Base-by-base conservation (phyloP, 164 flowering plant species). In the Santalum album region DNA sequence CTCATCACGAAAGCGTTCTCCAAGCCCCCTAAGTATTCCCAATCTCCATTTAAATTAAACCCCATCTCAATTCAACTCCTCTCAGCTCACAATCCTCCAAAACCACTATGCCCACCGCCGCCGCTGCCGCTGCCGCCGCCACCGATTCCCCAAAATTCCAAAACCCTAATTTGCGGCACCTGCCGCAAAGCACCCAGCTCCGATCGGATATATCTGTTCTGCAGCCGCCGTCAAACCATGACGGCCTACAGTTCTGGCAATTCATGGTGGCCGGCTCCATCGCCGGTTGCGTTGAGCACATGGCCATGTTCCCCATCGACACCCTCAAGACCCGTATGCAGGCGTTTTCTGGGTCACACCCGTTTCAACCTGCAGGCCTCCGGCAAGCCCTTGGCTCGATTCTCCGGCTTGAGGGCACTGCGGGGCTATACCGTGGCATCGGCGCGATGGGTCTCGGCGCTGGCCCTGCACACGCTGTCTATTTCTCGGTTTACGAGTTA, bases 401-500 rank as follows among this genome's bases (percentile, higher is more conserved):
- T 17, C 29, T 81, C 38, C 65, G 67, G 50, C 21, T 59, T 7
- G 84, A 81, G 40, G 90, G 86, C 4, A 67, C 69, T 0, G 27
- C 53, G 0, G 86, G 78, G 0, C 67, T 81, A 34, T 83, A 78
- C 65, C 78, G 90, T 0, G 90, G 90, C 5, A 72, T 83, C 16
- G 81, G 66, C 9, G 86, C 90, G 32, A 81, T 83, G 84, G 78
- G 75, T 15, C 78, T 83, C 38, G 86, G 90, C 29, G 90, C 86
- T 1, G 90, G 82, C 16, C 90, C 86, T 0, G 84, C 90, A 20
- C 86, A 83, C 32, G 86, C 90, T 0, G 81, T 81, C n/a, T 83
- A 83, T 49, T 83, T 83, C 70, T 83, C 86, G 0, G 80, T 83
- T 1, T 83, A 83, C 50, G 90, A 83, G 63, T 0, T 55, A 1